Evolutionary conservation across 805 yeast genomes (phyloP).

Genomic region (Lachancea quebecensis): DNA sequence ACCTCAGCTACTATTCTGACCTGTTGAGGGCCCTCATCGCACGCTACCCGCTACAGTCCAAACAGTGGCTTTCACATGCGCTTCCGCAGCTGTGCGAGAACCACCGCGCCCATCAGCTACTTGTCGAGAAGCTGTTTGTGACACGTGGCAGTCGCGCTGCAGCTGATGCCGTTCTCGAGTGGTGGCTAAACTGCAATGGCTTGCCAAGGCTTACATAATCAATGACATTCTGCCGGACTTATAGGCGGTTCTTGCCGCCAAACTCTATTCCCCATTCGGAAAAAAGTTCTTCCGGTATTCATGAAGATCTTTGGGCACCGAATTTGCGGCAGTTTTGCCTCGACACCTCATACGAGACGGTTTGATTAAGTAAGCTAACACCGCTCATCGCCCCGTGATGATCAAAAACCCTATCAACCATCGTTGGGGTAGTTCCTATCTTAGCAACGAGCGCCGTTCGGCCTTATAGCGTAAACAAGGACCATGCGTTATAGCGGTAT

Average conservation of each 20-base stretch:
- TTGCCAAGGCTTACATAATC: conserved; percentile 16
- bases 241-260: no score
- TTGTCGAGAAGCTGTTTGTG: conserved; percentile 48
- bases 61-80: conserved; percentile 39
- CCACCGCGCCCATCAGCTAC: conserved; percentile 34
- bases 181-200: conserved; percentile 61
- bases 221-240: conserved; percentile 1
- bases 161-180: conserved; percentile 48
- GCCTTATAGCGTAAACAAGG: no score
- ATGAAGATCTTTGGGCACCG: background rate
- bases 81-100: conserved; percentile 26
- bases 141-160: conserved; percentile 64
- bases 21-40: conserved; percentile 43
- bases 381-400: no score
- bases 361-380: no score
- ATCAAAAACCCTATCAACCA: no score
- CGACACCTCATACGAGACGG: no score
- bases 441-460: no score
- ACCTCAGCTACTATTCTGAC: conserved; percentile 50
- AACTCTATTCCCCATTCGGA: background rate
- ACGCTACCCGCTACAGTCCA: conserved; percentile 43
- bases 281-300: background rate
- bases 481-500: no score
- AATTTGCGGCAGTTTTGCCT: no score
- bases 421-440: no score